phyloP scores from a whole-genome alignment of 2,329 filamentous ascomycete genomes.

The Penicillium sp. region DNA sequence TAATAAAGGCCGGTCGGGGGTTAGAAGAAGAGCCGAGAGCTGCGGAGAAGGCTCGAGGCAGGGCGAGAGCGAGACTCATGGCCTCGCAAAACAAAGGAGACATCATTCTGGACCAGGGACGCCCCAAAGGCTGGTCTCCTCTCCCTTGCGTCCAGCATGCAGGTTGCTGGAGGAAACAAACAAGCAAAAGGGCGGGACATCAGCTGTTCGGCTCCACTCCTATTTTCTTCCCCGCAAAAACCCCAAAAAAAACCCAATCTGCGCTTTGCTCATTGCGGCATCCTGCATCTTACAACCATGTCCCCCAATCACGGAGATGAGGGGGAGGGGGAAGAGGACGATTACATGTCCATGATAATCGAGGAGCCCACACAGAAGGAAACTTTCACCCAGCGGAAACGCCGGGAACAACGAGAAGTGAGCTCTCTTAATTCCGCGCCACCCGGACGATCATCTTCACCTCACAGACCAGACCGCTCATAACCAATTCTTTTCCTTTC shows the following conservation, averaged over 20 bases:
- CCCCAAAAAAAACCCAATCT: slow-evolving; percentile 15
- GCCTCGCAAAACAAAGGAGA: neutral
- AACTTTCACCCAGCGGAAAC: slow-evolving; percentile 65
- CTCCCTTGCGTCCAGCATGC: neutral
- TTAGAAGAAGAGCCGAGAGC: slow-evolving; percentile 2
- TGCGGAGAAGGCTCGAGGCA: neutral
- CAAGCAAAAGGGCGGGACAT: neutral
- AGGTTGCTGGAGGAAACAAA: neutral
- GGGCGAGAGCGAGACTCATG: neutral
- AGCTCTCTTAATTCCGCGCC: slow-evolving; percentile 17
- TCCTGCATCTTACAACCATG: slow-evolving; percentile 14
- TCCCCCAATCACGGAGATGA: slow-evolving; percentile 2
- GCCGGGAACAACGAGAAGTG: slow-evolving; percentile 58
- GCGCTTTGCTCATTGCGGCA: neutral
- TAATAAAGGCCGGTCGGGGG: slow-evolving; percentile 3
- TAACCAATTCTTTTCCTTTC: neutral
- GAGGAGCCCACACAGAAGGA: slow-evolving; percentile 66
- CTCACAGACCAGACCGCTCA: no score
- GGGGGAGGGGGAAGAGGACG: slow-evolving; percentile 76
- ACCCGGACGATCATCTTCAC: neutral
- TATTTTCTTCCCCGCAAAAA: slow-evolving; percentile 18
- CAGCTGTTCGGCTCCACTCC: neutral
- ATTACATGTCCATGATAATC: slow-evolving; percentile 98
- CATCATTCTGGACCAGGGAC: neutral
- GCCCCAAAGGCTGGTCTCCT: neutral